Evolutionary conservation across 1,284 basidiomycete species (phyloP), one percentile per base, ranked within the genome.

Genomic region (Trichosporon asahii): DNA sequence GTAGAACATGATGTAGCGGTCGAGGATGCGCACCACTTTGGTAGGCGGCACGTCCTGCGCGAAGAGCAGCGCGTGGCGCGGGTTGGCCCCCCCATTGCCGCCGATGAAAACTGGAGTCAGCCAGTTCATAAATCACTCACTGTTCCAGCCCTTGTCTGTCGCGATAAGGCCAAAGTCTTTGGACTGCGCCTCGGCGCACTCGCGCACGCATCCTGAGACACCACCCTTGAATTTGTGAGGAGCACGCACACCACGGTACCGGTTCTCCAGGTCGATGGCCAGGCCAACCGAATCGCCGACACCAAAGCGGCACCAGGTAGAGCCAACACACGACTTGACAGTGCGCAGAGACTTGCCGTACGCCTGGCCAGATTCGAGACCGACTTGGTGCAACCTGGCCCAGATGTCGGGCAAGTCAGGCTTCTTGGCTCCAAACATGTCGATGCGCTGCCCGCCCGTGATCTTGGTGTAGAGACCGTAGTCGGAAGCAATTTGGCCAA

Each of bases 131-230:
- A 18, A 84, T 1, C 23, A 79, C 85, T 74, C 74, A 88, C 86
- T 81, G 74, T 91, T 90, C 89, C 90, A 91, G 21, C 90, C 90
- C 80, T 92, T 91, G 80, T 89, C 88, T 0, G 90, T 91, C 1
- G 91, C 91, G 70, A 91, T 92, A 44, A 92, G 82, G 27, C 91
- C 91, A 77, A 92, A 92, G 80, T 92, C 91, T 75, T 90, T 90
- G 37, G 85, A 85, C 75, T 92, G 90, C 0, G 91, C 90, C 79
- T 92, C 91, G 0, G 90, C 90, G 73, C 90, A 91, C 77, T 91
- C 90, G 21, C 90, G 86, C 0, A 90, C 86, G 75, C 90, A 92
- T 15, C 91, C 91, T 44, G 87, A 89, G 1, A 92, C 90, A n/a
- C 91, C 91, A 18, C 90, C 90, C 80, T 33, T 33, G 31, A 33